Percentiles rank a stretch among this genome's conserved stretches.
phyloP scores from a whole-genome alignment of 306 rosid species.

The Cucurbita argyrosperma region DNA sequence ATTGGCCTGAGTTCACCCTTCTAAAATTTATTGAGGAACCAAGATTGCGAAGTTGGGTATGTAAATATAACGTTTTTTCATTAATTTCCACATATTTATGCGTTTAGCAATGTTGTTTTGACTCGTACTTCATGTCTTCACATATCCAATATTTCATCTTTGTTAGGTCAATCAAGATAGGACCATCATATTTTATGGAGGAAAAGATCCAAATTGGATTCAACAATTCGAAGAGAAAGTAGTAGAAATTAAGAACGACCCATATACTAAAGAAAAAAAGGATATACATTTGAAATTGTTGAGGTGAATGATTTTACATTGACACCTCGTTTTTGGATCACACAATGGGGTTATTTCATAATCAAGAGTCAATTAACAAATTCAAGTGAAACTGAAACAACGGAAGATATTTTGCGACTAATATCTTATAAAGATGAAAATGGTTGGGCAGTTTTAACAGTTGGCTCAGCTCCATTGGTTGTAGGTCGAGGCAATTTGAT shows the following conservation, averaged over 20 bases:
- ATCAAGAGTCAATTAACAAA: not conserved
- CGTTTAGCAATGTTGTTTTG: not conserved
- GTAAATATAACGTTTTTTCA: not conserved
- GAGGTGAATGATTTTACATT: not conserved
- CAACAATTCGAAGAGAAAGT: not conserved
- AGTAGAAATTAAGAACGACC: not conserved
- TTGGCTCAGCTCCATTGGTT: not conserved
- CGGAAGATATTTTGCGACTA: not conserved
- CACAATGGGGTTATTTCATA: not conserved
- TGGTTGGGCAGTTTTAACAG: not conserved
- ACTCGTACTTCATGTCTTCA: not conserved
- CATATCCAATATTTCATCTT: not conserved
- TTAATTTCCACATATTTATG: not conserved
- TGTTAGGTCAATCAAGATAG: not conserved
- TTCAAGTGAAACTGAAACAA: not conserved
- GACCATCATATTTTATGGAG: not conserved
- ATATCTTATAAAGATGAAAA: not conserved
- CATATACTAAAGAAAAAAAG: not conserved
- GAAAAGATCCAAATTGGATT: not conserved
- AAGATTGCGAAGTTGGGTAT: not conserved
- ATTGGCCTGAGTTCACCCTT: not conserved
- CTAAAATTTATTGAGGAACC: not conserved
- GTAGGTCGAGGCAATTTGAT: not conserved
- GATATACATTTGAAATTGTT: not conserved
- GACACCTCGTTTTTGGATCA: not conserved